Percentiles rank a stretch among this genome's conserved stretches.
These are phyloP conservation scores for Beauveria caledonica DNA, from an alignment of 2,329 filamentous ascomycete species.

Conservation along the genomic window DNA sequence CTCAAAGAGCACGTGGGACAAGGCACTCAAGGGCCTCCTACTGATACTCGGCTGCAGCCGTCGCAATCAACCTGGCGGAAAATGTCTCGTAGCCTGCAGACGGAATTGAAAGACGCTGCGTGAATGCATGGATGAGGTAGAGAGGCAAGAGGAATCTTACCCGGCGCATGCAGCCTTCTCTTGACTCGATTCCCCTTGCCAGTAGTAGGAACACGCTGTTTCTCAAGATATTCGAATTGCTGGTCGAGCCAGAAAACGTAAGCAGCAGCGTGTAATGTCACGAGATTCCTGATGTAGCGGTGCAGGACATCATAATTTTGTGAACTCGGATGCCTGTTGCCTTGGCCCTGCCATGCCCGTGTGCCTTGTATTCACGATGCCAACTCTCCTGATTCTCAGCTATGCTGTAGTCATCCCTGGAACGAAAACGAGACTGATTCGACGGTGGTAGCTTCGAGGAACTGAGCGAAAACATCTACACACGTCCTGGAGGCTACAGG, in stretches of 20 bases:
- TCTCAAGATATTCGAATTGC: too few relatives aligned
- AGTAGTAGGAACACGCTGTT: too few relatives aligned
- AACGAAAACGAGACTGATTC: background rate
- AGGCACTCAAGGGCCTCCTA: background rate
- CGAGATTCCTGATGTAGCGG: background rate
- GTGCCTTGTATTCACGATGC: background rate
- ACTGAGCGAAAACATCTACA: background rate
- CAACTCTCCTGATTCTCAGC: background rate
- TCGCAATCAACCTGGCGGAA: background rate
- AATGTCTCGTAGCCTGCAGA: background rate
- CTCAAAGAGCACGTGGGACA: background rate
- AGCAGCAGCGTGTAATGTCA: background rate
- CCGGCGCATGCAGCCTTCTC: background rate
- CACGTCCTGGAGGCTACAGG: background rate
- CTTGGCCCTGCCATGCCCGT: background rate
- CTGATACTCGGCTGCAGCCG: background rate
- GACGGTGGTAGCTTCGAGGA: background rate
- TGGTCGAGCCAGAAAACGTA: background rate
- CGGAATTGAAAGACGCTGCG: background rate
- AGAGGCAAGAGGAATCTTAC: background rate
- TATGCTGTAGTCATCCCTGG: background rate
- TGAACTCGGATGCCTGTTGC: background rate
- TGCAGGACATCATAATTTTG: background rate
- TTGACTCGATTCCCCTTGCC: too few relatives aligned
- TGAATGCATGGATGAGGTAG: background rate